These are phyloP conservation scores for Diplogelasinospora grovesii DNA, from an alignment of 495 filamentous ascomycete species.

Conservation along the genomic window DNA sequence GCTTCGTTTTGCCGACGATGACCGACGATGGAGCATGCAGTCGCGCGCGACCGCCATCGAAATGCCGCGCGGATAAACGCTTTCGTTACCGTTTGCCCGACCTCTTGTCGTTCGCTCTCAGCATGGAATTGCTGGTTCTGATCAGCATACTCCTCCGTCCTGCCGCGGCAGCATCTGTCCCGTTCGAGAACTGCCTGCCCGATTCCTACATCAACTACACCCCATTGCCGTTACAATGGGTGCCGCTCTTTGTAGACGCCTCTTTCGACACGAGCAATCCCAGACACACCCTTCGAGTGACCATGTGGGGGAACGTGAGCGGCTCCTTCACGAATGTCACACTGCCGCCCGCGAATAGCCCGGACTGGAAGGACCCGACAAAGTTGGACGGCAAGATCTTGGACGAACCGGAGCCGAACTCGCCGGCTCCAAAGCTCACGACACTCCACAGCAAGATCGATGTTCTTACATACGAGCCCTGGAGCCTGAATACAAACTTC, in stretches of 20 bases:
- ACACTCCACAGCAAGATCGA: conserved; percentile 64
- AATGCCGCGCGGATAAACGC: neutral
- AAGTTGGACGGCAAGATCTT: conserved; percentile 70
- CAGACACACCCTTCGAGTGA: conserved; percentile 66
- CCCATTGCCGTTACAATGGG: conserved; percentile 64
- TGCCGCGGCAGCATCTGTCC: conserved; percentile 53
- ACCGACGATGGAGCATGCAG: neutral
- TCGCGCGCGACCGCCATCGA: neutral
- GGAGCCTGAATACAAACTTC: conserved; percentile 47
- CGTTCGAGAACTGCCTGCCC: conserved; percentile 78
- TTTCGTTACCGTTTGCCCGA: neutral
- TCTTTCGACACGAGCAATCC: conserved; percentile 56
- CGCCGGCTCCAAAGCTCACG: conserved; percentile 50
- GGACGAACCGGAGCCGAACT: conserved; percentile 44
- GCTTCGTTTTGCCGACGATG: neutral
- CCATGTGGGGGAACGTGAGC: conserved; percentile 85
- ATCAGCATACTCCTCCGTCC: conserved; percentile 21
- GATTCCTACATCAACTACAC: conserved; percentile 45
- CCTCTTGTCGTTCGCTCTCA: neutral
- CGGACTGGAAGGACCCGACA: conserved; percentile 48
- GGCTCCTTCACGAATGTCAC: conserved; percentile 43
- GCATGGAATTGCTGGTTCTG: conserved; percentile 14
- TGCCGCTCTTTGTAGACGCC: conserved; percentile 65
- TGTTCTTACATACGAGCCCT: conserved; percentile 69
- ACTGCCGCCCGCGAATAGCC: conserved; percentile 49